These are phyloP conservation scores for Bombardia bombarda DNA, from an alignment of 495 filamentous ascomycete genomes.

Conservation along the genomic window DNA sequence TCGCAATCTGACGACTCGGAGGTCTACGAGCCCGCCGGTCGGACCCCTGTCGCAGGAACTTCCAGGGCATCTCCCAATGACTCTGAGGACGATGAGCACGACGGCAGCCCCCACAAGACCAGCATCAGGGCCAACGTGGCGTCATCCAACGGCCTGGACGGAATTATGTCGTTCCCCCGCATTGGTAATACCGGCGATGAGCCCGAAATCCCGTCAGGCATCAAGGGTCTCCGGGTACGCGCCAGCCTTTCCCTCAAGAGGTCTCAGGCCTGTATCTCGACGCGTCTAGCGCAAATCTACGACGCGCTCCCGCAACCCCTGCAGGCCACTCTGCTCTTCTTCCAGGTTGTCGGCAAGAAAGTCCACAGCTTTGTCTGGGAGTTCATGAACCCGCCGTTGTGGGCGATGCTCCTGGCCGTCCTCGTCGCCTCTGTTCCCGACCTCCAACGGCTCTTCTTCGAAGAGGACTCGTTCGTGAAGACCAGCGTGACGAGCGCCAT, in stretches of 20 bases:
- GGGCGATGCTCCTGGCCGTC: conserved; percentile 89
- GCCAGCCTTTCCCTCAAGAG: conserved; percentile 9
- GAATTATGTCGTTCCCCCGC: conserved; percentile 38
- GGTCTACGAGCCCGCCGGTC: conserved; percentile 37
- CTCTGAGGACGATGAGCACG: conserved; percentile 34
- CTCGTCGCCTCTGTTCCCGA: conserved; percentile 83
- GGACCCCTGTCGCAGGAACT: conserved; percentile 34
- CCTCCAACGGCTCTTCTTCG: conserved; percentile 80
- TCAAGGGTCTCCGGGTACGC: conserved; percentile 25
- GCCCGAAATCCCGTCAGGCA: conserved; percentile 21
- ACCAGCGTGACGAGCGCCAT: conserved; percentile 90
- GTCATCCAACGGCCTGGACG: conserved; percentile 17
- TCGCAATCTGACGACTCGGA: conserved; percentile 30
- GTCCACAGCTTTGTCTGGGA: conserved; percentile 67
- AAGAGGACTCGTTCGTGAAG: conserved; percentile 79
- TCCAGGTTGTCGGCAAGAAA: conserved; percentile 32
- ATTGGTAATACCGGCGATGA: conserved; percentile 29
- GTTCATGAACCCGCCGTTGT: conserved; percentile 97
- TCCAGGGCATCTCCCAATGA: conserved; percentile 32
- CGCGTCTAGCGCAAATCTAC: conserved; percentile 27
- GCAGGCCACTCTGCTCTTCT: conserved; percentile 43
- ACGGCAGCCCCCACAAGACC: no score
- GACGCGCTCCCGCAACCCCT: conserved; percentile 48
- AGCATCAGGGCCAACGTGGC: no score
- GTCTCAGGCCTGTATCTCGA: conserved; percentile 21